Percentiles rank a stretch among this genome's conserved stretches.
Evolutionary conservation across 192 early-diverging fungal genomes (phyloP).

Genomic region (Haplosporangium gracile): DNA sequence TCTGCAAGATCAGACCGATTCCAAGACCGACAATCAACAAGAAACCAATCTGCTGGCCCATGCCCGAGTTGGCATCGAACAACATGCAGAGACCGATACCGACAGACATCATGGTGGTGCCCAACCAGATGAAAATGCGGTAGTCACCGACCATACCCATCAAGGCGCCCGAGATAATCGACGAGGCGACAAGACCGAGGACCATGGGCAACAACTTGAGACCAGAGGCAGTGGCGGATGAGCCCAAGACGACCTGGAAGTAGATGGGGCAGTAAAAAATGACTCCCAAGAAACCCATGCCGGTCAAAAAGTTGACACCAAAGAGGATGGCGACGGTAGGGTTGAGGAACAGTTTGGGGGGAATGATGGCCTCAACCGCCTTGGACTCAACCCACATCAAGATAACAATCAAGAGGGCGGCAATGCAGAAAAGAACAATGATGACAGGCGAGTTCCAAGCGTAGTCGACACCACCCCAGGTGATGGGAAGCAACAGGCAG

Average conservation of each 20-base stretch:
- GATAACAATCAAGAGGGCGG: constrained; percentile 59
- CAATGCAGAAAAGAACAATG: constrained; percentile 66
- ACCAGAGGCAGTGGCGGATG: constrained; percentile 79
- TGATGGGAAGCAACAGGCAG: constrained; percentile 76
- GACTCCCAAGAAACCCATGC: constrained; percentile 69
- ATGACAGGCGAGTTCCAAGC: constrained; percentile 75
- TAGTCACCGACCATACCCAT: constrained; percentile 72
- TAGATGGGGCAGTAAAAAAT: constrained; percentile 83
- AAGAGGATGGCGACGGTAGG: constrained; percentile 73
- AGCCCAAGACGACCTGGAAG: constrained; percentile 84
- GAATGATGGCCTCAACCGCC: constrained; percentile 82
- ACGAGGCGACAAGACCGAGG: constrained; percentile 74
- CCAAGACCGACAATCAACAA: constrained; percentile 82
- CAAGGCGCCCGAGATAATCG: constrained; percentile 73
- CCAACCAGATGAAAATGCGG: constrained; percentile 72
- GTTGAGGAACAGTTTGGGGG: constrained; percentile 70
- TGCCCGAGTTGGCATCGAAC: constrained; percentile 63
- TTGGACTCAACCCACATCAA: constrained; percentile 74
- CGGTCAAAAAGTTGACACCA: constrained; percentile 70
- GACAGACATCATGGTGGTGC: constrained; percentile 70
- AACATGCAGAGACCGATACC: constrained; percentile 76
- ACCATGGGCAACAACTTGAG: constrained; percentile 80
- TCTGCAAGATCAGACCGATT: constrained; percentile 79
- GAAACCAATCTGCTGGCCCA: constrained; percentile 67
- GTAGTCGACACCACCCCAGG: constrained; percentile 78